phyloP scores from a whole-genome alignment of 2,329 filamentous ascomycete species.

The Sporothrix phasma region DNA sequence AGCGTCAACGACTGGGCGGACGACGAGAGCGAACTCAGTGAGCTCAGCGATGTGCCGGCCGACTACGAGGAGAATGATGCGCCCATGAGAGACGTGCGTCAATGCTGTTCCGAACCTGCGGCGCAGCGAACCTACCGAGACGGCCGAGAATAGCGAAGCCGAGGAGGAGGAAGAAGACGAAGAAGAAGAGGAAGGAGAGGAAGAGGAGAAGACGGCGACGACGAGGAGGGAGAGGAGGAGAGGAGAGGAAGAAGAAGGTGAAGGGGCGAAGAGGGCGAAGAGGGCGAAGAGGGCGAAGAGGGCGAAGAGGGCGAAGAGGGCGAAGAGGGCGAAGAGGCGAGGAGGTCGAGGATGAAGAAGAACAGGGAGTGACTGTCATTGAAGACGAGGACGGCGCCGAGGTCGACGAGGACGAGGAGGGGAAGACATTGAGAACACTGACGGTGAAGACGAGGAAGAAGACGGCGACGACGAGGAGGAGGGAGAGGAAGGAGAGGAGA shows the following conservation, averaged over 20 bases:
- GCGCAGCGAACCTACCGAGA: conserved; percentile 24
- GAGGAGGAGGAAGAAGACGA: conserved; percentile 20
- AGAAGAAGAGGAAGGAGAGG: conserved; percentile 26
- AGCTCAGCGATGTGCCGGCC: conserved; percentile 53
- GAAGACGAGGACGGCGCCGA: neutral
- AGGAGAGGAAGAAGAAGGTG: neutral
- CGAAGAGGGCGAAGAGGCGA: neutral
- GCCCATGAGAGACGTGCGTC: no score
- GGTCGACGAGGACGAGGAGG: conserved; percentile 8
- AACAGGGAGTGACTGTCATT: neutral
- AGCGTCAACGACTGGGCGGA: conserved; percentile 57
- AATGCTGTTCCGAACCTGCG: conserved; percentile 42
- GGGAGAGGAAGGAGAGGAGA: neutral
- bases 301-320: neutral
- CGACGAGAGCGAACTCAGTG: conserved; percentile 60
- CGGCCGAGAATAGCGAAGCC: conserved; percentile 15
- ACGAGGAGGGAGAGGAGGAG: neutral
- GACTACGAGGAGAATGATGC: conserved; percentile 50
- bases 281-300: conserved; percentile 5
- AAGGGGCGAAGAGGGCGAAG: neutral
- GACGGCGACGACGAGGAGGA: conserved; percentile 20
- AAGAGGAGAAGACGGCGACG: conserved; percentile 14
- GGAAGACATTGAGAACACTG: neutral
- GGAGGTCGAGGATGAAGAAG: neutral
- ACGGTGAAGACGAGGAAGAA: conserved; percentile 10